Conservation (phyloP, 1,139 yeast genomes). For the Tardiomyces digboiensis region DNA sequence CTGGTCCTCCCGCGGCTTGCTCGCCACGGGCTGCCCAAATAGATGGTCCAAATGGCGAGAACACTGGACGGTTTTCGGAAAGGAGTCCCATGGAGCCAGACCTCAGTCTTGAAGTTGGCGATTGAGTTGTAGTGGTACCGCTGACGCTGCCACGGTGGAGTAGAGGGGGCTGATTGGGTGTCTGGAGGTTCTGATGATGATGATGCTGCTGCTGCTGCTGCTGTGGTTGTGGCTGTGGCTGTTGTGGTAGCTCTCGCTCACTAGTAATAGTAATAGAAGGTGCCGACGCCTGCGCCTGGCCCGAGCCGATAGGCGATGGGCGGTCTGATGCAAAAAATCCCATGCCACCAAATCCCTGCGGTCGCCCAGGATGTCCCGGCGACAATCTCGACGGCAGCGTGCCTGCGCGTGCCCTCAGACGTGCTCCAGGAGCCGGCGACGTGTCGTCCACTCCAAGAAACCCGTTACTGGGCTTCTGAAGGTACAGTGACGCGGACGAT, state of each 20-base stretch:
- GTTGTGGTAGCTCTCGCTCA: conserved; percentile 3
- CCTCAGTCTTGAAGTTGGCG: conserved; percentile 2
- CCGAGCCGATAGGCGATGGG: conserved; percentile 13
- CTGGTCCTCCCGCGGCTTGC: neutral
- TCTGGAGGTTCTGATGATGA: conserved; percentile 1
- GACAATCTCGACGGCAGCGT: conserved; percentile 34
- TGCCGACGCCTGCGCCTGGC: neutral
- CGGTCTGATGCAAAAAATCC: conserved; percentile 23
- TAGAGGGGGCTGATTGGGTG: conserved; percentile 1
- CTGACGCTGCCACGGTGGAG: neutral
- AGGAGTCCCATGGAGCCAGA: conserved; percentile 1
- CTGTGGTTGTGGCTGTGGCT: conserved; percentile 3
- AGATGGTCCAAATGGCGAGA: conserved; percentile 1
- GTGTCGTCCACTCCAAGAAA: neutral
- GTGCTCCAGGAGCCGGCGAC: conserved; percentile 2
- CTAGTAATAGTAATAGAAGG: neutral
- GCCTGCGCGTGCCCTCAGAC: conserved; percentile 34
- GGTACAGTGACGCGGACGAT: neutral
- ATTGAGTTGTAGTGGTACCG: neutral
- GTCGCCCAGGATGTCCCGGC: conserved; percentile 16
- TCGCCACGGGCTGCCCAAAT: neutral
- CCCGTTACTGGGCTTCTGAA: neutral
- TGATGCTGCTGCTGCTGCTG: conserved; percentile 4
- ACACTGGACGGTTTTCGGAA: conserved; percentile 1
- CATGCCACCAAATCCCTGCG: conserved; percentile 19